These are phyloP conservation scores for Rhodotorula sp. DNA, from an alignment of 1,284 basidiomycete genomes.

Conservation along the genomic window DNA sequence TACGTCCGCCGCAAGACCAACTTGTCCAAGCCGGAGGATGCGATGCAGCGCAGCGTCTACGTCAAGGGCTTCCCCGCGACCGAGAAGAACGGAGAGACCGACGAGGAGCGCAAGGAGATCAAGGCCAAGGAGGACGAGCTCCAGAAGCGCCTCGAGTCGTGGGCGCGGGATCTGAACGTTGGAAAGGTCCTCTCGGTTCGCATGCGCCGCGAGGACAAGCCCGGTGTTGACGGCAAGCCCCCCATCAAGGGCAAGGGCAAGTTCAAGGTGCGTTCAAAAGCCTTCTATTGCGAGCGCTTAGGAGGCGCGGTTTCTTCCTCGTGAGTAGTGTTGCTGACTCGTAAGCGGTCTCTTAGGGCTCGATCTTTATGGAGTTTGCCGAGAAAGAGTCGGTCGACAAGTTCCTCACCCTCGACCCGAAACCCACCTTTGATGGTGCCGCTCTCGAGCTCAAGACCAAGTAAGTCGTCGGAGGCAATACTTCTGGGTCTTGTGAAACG, in stretches of 20 bases:
- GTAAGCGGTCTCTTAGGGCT: conserved; percentile 59
- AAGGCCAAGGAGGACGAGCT: conserved; percentile 66
- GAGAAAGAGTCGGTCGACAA: conserved; percentile 67
- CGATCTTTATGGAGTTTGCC: conserved; percentile 88
- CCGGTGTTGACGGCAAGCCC: conserved; percentile 33
- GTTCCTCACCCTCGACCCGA: conserved; percentile 75
- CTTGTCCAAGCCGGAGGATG: conserved; percentile 73
- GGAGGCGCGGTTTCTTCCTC: not conserved
- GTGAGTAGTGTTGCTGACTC: conserved; percentile 1
- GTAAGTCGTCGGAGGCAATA: conserved; percentile 52
- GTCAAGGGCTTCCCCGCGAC: conserved; percentile 46
- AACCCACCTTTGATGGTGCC: conserved; percentile 65
- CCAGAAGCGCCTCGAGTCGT: conserved; percentile 75
- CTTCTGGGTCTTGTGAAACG: not conserved
- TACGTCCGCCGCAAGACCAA: conserved; percentile 56
- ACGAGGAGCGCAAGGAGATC: conserved; percentile 54
- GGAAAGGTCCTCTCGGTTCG: conserved; percentile 78
- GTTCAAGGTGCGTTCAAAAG: conserved; percentile 74
- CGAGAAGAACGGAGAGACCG: conserved; percentile 31
- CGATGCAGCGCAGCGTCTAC: conserved; percentile 49
- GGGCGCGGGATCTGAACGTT: conserved; percentile 69
- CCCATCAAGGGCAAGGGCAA: conserved; percentile 43
- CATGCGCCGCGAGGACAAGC: conserved; percentile 66
- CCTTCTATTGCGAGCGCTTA: too few species aligned
- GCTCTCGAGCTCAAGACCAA: conserved; percentile 85